Evolutionary conservation across 1,139 yeast genomes (phyloP).

Genomic region (Candida pseudocylindracea): DNA sequence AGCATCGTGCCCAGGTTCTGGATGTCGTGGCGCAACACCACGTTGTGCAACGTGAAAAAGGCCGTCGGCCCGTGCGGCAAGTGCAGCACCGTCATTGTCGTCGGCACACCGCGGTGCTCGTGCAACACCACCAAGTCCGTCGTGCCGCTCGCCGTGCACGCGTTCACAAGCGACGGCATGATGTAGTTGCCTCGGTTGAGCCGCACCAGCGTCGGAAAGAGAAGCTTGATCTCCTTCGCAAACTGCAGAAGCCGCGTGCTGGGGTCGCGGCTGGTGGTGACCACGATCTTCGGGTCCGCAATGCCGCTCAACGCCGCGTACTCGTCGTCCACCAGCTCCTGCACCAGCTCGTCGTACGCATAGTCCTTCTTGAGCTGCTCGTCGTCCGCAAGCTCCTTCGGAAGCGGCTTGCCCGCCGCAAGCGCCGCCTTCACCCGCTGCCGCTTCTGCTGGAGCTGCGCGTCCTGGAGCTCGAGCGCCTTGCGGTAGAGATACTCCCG

Average conservation of each 20-base stretch:
- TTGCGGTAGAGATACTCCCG: slow-evolving; percentile 80
- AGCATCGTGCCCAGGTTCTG: slow-evolving; percentile 70
- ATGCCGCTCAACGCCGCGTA: slow-evolving; percentile 75
- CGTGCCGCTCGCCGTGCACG: slow-evolving; percentile 48
- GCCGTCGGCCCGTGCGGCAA: slow-evolving; percentile 98
- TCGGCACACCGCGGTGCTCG: slow-evolving; percentile 97
- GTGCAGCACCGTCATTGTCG: slow-evolving; percentile 79
- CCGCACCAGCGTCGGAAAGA: slow-evolving; percentile 79
- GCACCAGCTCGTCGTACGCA: slow-evolving; percentile 63
- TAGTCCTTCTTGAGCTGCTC: slow-evolving; percentile 57
- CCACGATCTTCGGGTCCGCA: slow-evolving; percentile 77
- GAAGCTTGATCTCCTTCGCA: slow-evolving; percentile 72
- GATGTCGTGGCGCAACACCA: slow-evolving; percentile 82
- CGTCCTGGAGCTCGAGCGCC: slow-evolving; percentile 77
- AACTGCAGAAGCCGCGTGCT: slow-evolving; percentile 70
- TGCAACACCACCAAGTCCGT: slow-evolving; percentile 74
- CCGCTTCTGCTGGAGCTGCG: slow-evolving; percentile 66
- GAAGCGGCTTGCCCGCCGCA: slow-evolving; percentile 78
- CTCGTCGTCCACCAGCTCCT: slow-evolving; percentile 61
- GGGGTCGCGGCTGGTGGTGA: slow-evolving; percentile 89
- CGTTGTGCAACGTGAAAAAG: slow-evolving; percentile 84
- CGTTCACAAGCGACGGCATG: slow-evolving; percentile 64
- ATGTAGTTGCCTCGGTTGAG: slow-evolving; percentile 86
- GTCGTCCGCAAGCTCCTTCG: slow-evolving; percentile 83
- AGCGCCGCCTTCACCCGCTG: slow-evolving; percentile 72